Evolutionary conservation across 257 asterid species (phyloP), one percentile per base, ranked within the genome.

Genomic region (Rauvolfia tetraphylla): DNA sequence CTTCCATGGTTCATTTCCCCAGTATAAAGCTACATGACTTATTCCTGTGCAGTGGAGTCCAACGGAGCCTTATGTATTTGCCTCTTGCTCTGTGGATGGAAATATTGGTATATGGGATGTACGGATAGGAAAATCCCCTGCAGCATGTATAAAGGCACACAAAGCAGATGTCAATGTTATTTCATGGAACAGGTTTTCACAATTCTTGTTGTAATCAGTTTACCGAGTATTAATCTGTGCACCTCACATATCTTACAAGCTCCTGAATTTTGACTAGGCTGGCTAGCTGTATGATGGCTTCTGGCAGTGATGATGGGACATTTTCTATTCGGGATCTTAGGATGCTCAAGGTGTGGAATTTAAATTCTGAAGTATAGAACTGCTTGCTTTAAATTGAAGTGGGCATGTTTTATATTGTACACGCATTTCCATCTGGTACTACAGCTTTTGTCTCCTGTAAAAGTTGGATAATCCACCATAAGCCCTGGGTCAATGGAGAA

Each of bases 271-370:
- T 62, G 61, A 68, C 79, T 85, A 95, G 99, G 83, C 78, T 90
- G 79, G 96, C 98, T 20, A 93, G 97, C 80, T 88, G 93, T 82
- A 88, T 89, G 98, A 81, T 95, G 79, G 99, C 99, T 57, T 95
- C 99, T 41, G 99, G 98, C 69, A 82, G 98, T 73, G 99, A 95
- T 80, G 99, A 95, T 77, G 99, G 99, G 70, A 82, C 98, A 68
- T 91, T 95, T 81, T 86, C 96, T 63, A 93, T 91, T 71, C 90
- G 94, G 48, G 98, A 95, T 84, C 96, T 93, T 78, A 85, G 99
- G 82, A 72, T 89, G 84, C 84, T 91, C 75, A 95, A 93, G 96
- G 99, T 91, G 85, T 72, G 49, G 1, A 33, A 13, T 75, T 57
- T 42, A 65, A 31, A 48, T 38, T 63, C 23, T 36, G 12, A 25